phyloP scores from a whole-genome alignment of 1,284 basidiomycete species.

The Ganoderma lingzhi region DNA sequence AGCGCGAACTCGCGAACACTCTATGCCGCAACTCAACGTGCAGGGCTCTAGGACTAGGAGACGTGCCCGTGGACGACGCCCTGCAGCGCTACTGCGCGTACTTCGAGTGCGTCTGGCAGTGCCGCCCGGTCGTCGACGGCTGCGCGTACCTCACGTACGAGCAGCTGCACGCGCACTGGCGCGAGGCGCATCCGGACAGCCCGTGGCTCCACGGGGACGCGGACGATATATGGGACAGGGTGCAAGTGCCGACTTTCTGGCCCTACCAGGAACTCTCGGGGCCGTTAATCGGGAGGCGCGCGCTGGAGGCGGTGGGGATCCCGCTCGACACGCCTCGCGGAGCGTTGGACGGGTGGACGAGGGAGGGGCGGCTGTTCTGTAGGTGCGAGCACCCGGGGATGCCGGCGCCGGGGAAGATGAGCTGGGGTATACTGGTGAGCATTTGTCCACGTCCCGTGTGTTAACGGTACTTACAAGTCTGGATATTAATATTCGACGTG shows the following conservation, averaged over 20 bases:
- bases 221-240: neutral
- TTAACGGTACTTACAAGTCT: neutral
- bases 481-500: neutral
- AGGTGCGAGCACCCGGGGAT: conserved; percentile 19
- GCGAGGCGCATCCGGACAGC: conserved; percentile 9
- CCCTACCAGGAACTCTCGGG: neutral
- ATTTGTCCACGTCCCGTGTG: too few relatives aligned
- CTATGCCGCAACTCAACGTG: neutral
- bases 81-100: conserved; percentile 14
- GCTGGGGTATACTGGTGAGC: conserved; percentile 18
- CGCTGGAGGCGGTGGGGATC: conserved; percentile 2
- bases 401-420: conserved; percentile 5
- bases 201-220: neutral
- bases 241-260: neutral
- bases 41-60: neutral
- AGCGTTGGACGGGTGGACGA: neutral
- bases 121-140: neutral
- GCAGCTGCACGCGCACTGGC: conserved; percentile 21
- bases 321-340: conserved; percentile 1
- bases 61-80: conserved; percentile 11
- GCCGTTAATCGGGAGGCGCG: neutral
- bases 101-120: conserved; percentile 9
- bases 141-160: conserved; percentile 8
- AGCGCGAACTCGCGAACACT: neutral
- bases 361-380: conserved; percentile 18